phyloP scores from a whole-genome alignment of 1,284 basidiomycete species.

The Papiliotrema nemorosa region DNA sequence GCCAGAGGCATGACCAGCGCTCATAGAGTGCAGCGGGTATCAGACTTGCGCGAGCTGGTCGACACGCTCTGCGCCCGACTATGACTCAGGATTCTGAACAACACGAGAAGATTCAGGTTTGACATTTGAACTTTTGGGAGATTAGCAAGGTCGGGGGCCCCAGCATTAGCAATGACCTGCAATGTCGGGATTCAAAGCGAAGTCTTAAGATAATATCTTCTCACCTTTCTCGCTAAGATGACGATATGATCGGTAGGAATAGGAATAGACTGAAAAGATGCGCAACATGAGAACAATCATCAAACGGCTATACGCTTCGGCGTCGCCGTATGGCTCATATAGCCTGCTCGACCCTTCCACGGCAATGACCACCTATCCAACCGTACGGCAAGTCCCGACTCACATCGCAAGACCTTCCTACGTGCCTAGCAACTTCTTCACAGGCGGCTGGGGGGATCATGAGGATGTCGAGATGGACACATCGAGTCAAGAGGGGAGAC shows the following conservation, averaged over 20 bases:
- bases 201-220: neutral
- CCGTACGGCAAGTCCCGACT: slow-evolving; percentile 58
- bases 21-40: neutral
- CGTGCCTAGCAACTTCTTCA: slow-evolving; percentile 49
- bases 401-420: slow-evolving; percentile 63
- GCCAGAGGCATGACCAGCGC: neutral
- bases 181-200: neutral
- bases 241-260: neutral
- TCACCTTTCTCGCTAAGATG: neutral
- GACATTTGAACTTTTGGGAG: too few relatives aligned
- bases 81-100: too few relatives aligned
- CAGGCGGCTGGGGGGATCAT: slow-evolving; percentile 29
- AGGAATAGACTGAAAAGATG: neutral
- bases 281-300: too few relatives aligned
- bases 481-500: neutral
- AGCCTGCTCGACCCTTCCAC: slow-evolving; percentile 24
- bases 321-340: slow-evolving; percentile 33
- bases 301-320: slow-evolving; percentile 6
- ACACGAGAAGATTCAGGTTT: too few relatives aligned
- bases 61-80: too few relatives aligned
- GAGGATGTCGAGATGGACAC: slow-evolving; percentile 57
- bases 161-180: neutral
- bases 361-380: slow-evolving; percentile 35
- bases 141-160: too few relatives aligned
- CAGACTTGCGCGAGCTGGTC: neutral